Evolutionary conservation across 2,329 filamentous ascomycete genomes (phyloP).

Genomic region (Catunica adiposa): DNA sequence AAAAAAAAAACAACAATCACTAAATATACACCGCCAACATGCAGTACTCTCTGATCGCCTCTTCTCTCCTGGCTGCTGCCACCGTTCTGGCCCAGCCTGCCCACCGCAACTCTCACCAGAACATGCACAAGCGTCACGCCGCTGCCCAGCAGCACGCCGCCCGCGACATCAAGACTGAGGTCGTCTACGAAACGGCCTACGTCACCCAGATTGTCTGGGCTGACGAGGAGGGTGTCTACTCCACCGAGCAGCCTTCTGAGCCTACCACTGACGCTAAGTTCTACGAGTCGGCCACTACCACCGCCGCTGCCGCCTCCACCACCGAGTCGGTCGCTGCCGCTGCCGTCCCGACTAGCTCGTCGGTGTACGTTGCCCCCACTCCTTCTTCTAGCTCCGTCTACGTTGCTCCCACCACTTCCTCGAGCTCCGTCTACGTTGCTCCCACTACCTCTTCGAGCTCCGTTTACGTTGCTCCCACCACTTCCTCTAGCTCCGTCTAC

Average conservation of each 20-base stretch:
- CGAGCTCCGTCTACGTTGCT: conserved; percentile 18
- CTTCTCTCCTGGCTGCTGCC: conserved; percentile 25
- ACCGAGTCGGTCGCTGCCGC: conserved; percentile 17
- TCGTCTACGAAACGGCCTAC: conserved; percentile 21
- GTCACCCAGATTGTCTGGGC: conserved; percentile 36
- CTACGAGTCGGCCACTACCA: conserved; percentile 19
- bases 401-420: conserved; percentile 13
- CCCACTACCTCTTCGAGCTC: conserved; percentile 16
- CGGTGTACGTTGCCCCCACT: conserved; percentile 15
- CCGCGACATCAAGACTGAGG: conserved; percentile 21
- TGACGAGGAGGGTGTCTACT: conserved; percentile 13
- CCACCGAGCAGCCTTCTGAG: conserved; percentile 12
- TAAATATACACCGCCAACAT: conserved; percentile 21
- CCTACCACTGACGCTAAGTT: conserved; percentile 20
- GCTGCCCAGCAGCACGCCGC: not conserved
- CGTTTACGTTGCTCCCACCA: conserved; percentile 3
- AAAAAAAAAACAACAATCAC: not conserved
- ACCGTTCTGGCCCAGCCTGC: conserved; percentile 35
- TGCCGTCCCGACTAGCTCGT: conserved; percentile 17
- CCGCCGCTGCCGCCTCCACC: conserved; percentile 7
- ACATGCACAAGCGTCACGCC: conserved; percentile 19
- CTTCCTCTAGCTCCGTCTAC: not conserved
- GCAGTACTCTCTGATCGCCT: conserved; percentile 29
- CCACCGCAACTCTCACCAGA: conserved; percentile 24
- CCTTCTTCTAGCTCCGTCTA: conserved; percentile 16